A percentile compares a stretch with the other conserved stretches of the same genome.
phyloP scores from a whole-genome alignment of 768 basidiomycete genomes.

The Lactarius indigo region DNA sequence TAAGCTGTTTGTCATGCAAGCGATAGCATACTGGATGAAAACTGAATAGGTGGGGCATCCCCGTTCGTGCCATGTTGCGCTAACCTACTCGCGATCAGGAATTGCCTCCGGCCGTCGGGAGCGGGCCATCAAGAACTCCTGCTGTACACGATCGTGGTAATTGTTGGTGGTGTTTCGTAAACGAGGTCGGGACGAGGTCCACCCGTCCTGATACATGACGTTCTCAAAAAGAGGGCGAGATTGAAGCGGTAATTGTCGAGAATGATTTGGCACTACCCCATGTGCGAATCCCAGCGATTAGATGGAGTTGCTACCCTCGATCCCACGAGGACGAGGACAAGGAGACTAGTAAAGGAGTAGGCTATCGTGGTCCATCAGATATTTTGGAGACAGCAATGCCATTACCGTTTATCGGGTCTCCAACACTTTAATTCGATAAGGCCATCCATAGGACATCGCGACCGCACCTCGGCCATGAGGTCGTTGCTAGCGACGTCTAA shows the following conservation, averaged over 20 bases:
- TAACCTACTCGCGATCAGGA: slow-evolving; percentile 33
- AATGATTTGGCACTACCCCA: slow-evolving; percentile 1
- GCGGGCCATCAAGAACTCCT: slow-evolving; percentile 29
- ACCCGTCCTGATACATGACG: slow-evolving; percentile 25
- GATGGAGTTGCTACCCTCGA: background rate
- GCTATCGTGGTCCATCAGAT: background rate
- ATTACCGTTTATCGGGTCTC: background rate
- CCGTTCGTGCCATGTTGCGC: background rate
- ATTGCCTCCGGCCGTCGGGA: slow-evolving; percentile 26
- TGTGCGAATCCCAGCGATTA: slow-evolving; percentile 1
- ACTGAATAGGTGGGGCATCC: background rate
- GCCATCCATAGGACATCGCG: background rate
- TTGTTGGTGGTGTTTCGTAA: slow-evolving; percentile 30
- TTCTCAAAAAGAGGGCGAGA: slow-evolving; percentile 29
- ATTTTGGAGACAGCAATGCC: background rate
- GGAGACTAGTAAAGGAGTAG: background rate
- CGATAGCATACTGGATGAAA: slow-evolving; percentile 4
- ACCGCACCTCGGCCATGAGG: background rate
- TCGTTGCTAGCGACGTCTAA: background rate
- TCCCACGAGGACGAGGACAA: background rate
- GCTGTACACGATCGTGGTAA: slow-evolving; percentile 32
- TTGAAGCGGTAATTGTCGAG: slow-evolving; percentile 25
- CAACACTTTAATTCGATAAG: background rate
- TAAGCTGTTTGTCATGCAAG: slow-evolving; percentile 22
- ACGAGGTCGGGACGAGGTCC: slow-evolving; percentile 22